Base-by-base conservation (phyloP, 495 filamentous ascomycete species). In the Penicillium malachiteum region DNA sequence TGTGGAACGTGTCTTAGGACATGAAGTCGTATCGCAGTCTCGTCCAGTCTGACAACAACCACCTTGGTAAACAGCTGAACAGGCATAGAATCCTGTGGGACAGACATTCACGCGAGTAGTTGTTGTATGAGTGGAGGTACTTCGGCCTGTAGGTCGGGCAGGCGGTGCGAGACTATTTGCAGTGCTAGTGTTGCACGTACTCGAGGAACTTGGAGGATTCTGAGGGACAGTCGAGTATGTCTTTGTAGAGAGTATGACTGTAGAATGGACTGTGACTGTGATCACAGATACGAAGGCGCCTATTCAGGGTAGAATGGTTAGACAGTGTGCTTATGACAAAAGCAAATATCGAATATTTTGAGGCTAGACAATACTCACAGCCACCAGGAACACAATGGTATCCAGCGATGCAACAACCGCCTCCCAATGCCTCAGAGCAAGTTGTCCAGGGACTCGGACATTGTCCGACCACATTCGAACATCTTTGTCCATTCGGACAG, bases 321-420 rank as follows among this genome's bases (percentile, higher is more conserved):
- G 21, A 26, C 4, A 26, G 21, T 26, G 21, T 26, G 21, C 21
- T 26, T 26, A 4, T 1, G 4, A 26, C 21, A 26, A 26, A 1
- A 26, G 21, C 21, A 26, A 26, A 26, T 2, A 26, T 1, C 21
- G 4, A 4, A 26, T 26, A 26, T 2, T 26, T 26, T 26, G 21
- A 26, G 21, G 21, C 21, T 3, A 46, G 30, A 6, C 2, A n/a
- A 45, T 49, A 81, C 84, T 82, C 64, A 91, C 93, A 97, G 16
- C 93, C 94, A 35, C 88, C 78, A 26, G 81, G 80, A n/a, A 84
- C 80, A 68, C 93, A 97, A 2, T 79, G 78, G 64, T 86, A 96
- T 1, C 88, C 89, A 1, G 87, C 78, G 44, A 95, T 86, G 67
- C 93, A 97, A 61, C 93, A 97, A 1, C 92, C 93, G 1, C 92